Evolutionary conservation across 2,329 filamentous ascomycete genomes (phyloP), one percentile per base, ranked within the genome.

Genomic region (Fusarium buxicola): DNA sequence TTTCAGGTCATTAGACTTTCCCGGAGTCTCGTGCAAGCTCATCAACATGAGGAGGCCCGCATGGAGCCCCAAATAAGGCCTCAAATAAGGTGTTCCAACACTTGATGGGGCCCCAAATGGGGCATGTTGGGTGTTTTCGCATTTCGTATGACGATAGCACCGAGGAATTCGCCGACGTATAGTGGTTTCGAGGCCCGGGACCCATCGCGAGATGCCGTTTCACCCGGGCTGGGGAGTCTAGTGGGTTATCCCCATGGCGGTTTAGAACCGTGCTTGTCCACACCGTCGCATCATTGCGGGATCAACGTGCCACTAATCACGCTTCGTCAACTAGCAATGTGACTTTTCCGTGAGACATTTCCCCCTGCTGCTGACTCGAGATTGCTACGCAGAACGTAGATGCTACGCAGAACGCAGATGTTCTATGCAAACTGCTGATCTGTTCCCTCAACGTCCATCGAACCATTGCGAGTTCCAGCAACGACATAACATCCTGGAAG

Each of bases 81-180:
- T 32, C 39, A 24, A 40, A 27, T 31, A 34, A 55, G 41, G 47
- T 40, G 36, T 24, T 18, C 21, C 18, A 25, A 8, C 11, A 25
- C 21, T 21, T 21, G 6, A 39, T 39, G 59, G 51, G 46, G 30
- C 36, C 38, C 50, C 34, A 27, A 27, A 51, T 46, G 58, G 61
- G 52, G 52, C 40, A 12, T 9, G 44, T 55, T 39, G 32, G 51
- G 55, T 56, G 36, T 30, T 52, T 57, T 40, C 48, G 39, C 43
- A 45, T 47, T 43, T 46, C 47, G 58, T 44, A 48, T 58, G 61
- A 69, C 65, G 67, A 49, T 68, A 66, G 24, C 58, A 69, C 67
- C 67, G 67, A 69, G 58, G 43, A 50, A 60, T 58, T 69, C 48
- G 67, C 67, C 67, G 67, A 65, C 30, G 10, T 55, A 38, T 47